phyloP scores from a whole-genome alignment of 768 basidiomycete genomes.

The Auricularia heimuer region DNA sequence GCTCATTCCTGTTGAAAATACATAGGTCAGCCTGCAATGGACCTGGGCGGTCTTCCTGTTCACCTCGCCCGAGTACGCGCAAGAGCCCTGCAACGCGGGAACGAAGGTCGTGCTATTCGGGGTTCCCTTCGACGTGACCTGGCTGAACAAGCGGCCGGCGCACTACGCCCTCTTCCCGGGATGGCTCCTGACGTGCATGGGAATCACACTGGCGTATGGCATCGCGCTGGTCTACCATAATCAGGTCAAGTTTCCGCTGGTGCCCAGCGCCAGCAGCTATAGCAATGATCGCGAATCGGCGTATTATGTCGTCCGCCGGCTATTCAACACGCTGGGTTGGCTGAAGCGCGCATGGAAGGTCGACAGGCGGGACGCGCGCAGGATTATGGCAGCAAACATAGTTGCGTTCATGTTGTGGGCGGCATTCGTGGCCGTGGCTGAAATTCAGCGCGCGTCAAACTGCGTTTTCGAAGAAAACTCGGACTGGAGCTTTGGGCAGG shows the following conservation, averaged over 20 bases:
- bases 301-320: not conserved
- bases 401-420: not conserved
- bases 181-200: constrained; percentile 8
- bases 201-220: constrained; percentile 3
- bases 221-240: constrained; percentile 1
- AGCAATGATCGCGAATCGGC: too few species aligned
- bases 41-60: constrained; percentile 8
- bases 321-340: not conserved
- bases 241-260: not conserved
- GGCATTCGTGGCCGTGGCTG: not conserved
- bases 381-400: not conserved
- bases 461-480: not conserved
- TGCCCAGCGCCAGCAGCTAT: not conserved
- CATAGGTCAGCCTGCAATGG: constrained; percentile 9
- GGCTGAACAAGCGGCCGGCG: not conserved
- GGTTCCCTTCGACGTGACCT: not conserved
- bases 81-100: constrained; percentile 4
- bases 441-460: not conserved
- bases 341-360: not conserved
- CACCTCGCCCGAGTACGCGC: constrained; percentile 7
- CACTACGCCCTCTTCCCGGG: constrained; percentile 4
- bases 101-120: constrained; percentile 8
- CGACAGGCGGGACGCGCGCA: not conserved
- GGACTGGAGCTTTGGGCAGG: not conserved
- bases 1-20: not conserved